A percentile compares a stretch with the other conserved stretches of the same genome.
Conservation (phyloP, 495 filamentous ascomycete genomes). For the Parmelia sp. region DNA sequence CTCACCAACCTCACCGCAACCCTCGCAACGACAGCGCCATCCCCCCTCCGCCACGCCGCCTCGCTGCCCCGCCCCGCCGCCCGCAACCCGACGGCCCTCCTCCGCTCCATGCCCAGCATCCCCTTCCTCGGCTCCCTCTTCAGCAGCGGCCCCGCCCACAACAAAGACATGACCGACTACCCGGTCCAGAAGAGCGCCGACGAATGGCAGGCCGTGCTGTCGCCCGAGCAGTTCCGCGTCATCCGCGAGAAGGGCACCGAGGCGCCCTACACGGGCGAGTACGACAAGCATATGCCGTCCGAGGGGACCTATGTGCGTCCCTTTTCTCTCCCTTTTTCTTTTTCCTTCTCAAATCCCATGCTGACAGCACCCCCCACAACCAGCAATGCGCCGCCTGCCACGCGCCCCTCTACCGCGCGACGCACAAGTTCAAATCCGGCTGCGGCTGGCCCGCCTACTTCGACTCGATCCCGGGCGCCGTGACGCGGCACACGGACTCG, state of each 20-base stretch:
- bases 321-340: background rate
- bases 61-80: conserved; percentile 33
- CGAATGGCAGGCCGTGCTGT: conserved; percentile 81
- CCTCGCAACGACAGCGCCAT: conserved; percentile 21
- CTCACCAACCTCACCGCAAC: conserved; percentile 31
- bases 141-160: conserved; percentile 39
- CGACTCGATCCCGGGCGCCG: conserved; percentile 84
- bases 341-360: too few species aligned
- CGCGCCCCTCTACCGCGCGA: conserved; percentile 81
- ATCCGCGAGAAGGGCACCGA: conserved; percentile 91
- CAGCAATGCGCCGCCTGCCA: conserved; percentile 83
- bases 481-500: conserved; percentile 69
- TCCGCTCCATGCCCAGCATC: conserved; percentile 60
- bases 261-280: conserved; percentile 67
- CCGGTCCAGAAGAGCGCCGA: conserved; percentile 72
- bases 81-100: conserved; percentile 28
- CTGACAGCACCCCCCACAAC: background rate
- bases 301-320: conserved; percentile 46
- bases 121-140: conserved; percentile 80
- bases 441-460: conserved; percentile 99
- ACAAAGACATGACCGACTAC: conserved; percentile 60
- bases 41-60: conserved; percentile 22
- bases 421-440: conserved; percentile 89
- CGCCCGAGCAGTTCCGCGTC: conserved; percentile 84
- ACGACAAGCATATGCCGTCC: conserved; percentile 74